Evolutionary conservation across 768 basidiomycete genomes (phyloP), one percentile per base, ranked within the genome.

Genomic region (Phylloporus sp.): DNA sequence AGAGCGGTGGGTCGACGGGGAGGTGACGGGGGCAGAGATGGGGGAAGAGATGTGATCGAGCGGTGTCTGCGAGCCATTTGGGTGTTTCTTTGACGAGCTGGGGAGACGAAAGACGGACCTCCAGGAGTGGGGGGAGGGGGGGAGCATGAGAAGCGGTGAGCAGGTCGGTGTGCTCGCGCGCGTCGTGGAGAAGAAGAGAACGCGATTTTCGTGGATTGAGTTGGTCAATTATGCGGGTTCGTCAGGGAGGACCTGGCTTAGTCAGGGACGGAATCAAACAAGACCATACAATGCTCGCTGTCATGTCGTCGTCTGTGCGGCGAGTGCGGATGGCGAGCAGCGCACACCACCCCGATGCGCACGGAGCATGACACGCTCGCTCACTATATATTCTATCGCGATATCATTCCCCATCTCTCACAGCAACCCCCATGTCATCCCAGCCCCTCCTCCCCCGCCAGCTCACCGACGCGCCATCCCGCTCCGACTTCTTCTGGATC

Each of bases 91-190:
- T 44, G 80, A 80, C 8, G 86, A 85, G 60, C 74, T 85, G 34
- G 73, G 82, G 52, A 89, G 73, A 55, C 86, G 82, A 72, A 91
- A 84, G 55, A 89, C 77, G 20, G 85, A 82, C 70, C 84, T 89
- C 88, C 88, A 91, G 46, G 67, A 66, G 42, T 28, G 42, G 24
- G 42, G 27, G n/a, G 42, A 43, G 8, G 27, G 26, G 24, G 42
- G 26, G 6, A 43, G n/a, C 42, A 43, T 43, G 42, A 9, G n/a
- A 1, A 2, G 62, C 2, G 66, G 43, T 39, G 39, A 67, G 65
- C 69, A 68, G 70, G 58, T 27, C 24, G 23, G 35, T 11, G 12
- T 15, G 49, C 41, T 62, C 52, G 57, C 59, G 59, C 67, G 47
- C 47, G 22, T 50, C 39, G 49, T 44, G 24, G 50, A 54, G 23